Evolutionary conservation across 2,329 filamentous ascomycete genomes (phyloP), one percentile per base, ranked within the genome.

Genomic region (Pseudogymnoascus sp.): DNA sequence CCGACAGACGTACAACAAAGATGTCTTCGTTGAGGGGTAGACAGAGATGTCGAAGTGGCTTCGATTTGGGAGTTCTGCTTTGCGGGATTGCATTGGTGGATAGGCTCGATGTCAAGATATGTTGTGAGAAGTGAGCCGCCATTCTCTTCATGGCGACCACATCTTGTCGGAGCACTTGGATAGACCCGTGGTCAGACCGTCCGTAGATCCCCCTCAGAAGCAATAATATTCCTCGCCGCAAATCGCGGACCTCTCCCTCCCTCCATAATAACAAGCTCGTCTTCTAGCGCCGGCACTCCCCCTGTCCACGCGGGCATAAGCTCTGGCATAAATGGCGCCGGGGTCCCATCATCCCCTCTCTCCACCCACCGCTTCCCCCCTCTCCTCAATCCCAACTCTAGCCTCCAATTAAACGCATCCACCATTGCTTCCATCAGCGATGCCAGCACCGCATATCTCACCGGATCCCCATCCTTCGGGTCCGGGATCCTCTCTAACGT

Each of bases 371-470:
- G 27, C 44, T 65, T 59, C 3, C 63, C 51, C 59, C 68, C 60
- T 31, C 69, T 65, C 41, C 65, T 66, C 65, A 68, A 61, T 5
- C 67, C 68, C 29, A 67, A 62, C 60, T 66, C 61, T 27, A 71
- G 62, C 13, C 67, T 63, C 65, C 68, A 71, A 62, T 72, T 72
- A 42, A 71, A 70, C 9, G 69, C 69, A 12, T 66, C 58, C 9
- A 65, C 68, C 25, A 72, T 55, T 39, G 68, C 66, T 44, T 71
- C 70, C 5, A 64, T 62, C 21, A 71, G 62, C 62, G 66, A 68
- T 10, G 70, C 69, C 38, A 71, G 64, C 39, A 71, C 68, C 12
- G 70, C 70, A 61, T 71, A 71, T 15, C 70, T 68, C 25, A 71
- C 62, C 9, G 68, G 70, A 65, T 71, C 68, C 4, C 61, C 48